Base-by-base conservation (phyloP, 805 yeast species). In the Wickerhamomyces hampshirensis region DNA sequence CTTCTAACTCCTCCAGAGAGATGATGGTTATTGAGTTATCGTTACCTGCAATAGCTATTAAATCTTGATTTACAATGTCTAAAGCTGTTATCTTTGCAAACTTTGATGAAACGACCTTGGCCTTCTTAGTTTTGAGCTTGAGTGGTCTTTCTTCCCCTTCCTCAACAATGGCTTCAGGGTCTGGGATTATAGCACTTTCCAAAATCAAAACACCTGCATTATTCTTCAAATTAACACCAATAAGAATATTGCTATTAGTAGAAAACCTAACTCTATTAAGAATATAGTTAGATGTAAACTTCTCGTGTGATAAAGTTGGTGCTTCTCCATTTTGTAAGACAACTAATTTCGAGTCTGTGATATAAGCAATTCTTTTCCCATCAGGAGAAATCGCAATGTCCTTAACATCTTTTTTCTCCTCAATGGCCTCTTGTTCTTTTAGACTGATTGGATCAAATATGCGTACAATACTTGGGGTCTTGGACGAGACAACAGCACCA, bases 401-500 rank as follows among this genome's bases (percentile, higher is more conserved):
- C 45, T 71, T 77, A 5, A 74, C 73, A 33, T 73, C 77, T 15
- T 43, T 55, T 5, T 49, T 61, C 13, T 66, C 66, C 38, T 66
- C 74, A 38, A 73, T 67, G 43, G 68, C 73, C 48, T 66, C 69
- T 29, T 66, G 69, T 39, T 73, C 71, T 31, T 71, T 75, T 39
- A 85, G 61, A 18, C 73, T 63, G 6, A 66, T 71, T 6, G 73
- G 70, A 44, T 80, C 75, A 42, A 86, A 71, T 15, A 83, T 62
- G 50, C 74, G 75, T 14, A 85, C 65, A 5, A 71, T 60, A 1
- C 93, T 33, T 7, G 41, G 91, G 6, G 68, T 61, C 16, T 69
- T 66, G 1, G 91, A 78, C 18, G 89, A 77, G 39, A 85, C 77
- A 39, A 84, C 65, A 3, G 81, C 84, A 6, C 85, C 85, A 8